Evolutionary conservation across 345 rosid genomes (phyloP).

Genomic region (Moricandia moricandioides): DNA sequence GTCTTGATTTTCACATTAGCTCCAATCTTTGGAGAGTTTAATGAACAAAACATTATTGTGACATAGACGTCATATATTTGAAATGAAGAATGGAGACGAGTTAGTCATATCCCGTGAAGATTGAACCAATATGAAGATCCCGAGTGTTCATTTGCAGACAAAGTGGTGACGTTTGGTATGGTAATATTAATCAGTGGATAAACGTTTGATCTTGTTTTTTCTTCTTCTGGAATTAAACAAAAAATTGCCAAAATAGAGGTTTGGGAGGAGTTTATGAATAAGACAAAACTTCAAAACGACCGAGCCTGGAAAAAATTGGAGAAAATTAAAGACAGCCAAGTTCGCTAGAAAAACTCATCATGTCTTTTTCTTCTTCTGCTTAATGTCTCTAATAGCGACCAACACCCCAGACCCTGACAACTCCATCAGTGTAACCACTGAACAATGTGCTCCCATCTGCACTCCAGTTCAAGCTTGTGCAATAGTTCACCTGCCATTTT

Average conservation of each 20-base stretch:
- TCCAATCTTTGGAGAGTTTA: too few relatives aligned
- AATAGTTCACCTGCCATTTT: not conserved
- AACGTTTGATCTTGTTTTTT: too few relatives aligned
- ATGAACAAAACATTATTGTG: too few relatives aligned
- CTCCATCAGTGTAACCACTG: slow-evolving; percentile 2
- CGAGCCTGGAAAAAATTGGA: not conserved
- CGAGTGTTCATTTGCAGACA: too few relatives aligned
- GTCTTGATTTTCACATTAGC: too few relatives aligned
- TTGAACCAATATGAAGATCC: too few relatives aligned
- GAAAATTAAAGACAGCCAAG: not conserved
- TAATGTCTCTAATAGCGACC: not conserved
- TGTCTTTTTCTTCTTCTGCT: not conserved
- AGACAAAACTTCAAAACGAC: not conserved
- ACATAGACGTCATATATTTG: too few relatives aligned
- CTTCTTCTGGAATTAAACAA: not conserved
- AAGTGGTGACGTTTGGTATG: too few relatives aligned
- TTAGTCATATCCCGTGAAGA: too few relatives aligned
- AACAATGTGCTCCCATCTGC: not conserved
- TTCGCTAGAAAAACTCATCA: not conserved
- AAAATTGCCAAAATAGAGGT: not conserved
- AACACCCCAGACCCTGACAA: not conserved
- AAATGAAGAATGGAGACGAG: too few relatives aligned
- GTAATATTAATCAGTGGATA: too few relatives aligned
- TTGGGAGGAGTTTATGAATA: not conserved
- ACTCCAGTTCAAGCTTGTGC: slow-evolving; percentile 2